Conservation (phyloP, 2,329 filamentous ascomycete genomes). For the Pseudohalonectria lignicola region DNA sequence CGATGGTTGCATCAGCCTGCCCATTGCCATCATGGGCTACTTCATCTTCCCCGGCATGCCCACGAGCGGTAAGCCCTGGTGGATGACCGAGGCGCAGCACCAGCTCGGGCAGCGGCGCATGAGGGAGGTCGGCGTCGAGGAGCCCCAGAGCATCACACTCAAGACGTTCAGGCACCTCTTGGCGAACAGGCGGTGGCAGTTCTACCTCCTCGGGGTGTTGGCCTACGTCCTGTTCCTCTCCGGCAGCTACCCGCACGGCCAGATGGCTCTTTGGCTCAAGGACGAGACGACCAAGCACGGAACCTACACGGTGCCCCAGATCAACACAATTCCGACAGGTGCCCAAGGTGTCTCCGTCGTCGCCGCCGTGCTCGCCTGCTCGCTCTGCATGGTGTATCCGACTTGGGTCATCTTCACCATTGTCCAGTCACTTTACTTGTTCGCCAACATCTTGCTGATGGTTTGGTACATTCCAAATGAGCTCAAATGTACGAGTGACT, state of each 20-base stretch:
- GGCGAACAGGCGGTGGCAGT: not conserved
- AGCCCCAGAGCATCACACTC: not conserved
- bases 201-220: not conserved
- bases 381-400: conserved; percentile 1
- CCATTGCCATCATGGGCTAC: conserved; percentile 39
- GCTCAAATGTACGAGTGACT: not conserved
- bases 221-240: conserved; percentile 1
- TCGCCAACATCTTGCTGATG: conserved; percentile 1
- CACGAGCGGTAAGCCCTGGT: conserved; percentile 17
- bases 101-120: conserved; percentile 22
- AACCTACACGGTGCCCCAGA: conserved; percentile 22
- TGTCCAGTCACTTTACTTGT: not conserved
- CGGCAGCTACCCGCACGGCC: conserved; percentile 1
- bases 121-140: conserved; percentile 5
- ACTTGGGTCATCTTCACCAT: not conserved
- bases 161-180: not conserved
- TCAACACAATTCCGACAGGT: conserved; percentile 32
- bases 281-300: conserved; percentile 15
- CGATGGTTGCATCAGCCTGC: conserved; percentile 45
- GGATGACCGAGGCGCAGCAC: conserved; percentile 22
- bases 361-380: not conserved
- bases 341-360: not conserved
- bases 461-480: not conserved
- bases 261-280: conserved; percentile 1
- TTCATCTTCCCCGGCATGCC: conserved; percentile 29